Evolutionary conservation across 2,329 filamentous ascomycete genomes (phyloP).

Genomic region (Trichothecium roseum): DNA sequence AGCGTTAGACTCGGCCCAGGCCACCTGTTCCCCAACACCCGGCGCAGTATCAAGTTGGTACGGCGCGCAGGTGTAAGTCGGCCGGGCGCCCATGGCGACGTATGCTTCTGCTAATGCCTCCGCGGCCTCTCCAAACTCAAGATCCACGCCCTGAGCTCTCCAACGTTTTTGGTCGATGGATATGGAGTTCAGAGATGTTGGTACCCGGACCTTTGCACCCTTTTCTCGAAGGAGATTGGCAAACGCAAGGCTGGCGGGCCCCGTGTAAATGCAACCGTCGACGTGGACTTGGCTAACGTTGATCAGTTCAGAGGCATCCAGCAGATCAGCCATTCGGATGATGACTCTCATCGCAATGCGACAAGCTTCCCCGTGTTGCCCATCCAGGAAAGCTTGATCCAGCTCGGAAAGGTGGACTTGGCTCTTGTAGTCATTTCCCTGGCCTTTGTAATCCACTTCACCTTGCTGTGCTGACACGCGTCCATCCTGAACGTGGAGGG

Average conservation of each 20-base stretch:
- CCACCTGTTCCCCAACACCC: conserved; percentile 24
- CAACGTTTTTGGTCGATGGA: conserved; percentile 29
- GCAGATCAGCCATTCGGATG: conserved; percentile 22
- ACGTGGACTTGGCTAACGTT: conserved; percentile 29
- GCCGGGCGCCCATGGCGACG: conserved; percentile 25
- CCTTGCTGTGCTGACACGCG: no score
- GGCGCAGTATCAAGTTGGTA: conserved; percentile 23
- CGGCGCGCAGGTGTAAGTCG: conserved; percentile 32
- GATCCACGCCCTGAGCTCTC: conserved; percentile 23
- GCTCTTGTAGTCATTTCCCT: not conserved
- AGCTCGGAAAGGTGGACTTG: conserved; percentile 2
- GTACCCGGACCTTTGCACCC: conserved; percentile 24
- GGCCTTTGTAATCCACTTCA: not conserved
- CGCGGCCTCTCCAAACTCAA: conserved; percentile 16
- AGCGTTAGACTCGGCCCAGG: conserved; percentile 34
- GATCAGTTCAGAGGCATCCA: conserved; percentile 20
- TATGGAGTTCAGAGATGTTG: conserved; percentile 31
- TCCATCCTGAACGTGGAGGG: not conserved
- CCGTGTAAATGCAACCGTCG: conserved; percentile 31
- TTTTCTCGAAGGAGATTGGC: conserved; percentile 20
- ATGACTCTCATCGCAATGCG: conserved; percentile 26
- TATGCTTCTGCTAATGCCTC: conserved; percentile 25
- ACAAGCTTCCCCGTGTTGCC: conserved; percentile 20
- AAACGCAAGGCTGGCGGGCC: conserved; percentile 23
- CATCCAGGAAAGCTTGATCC: conserved; percentile 17